A percentile compares a stretch with the other conserved stretches of the same genome.
Conservation (phyloP, 2,329 filamentous ascomycete genomes). For the Exophiala spinifera region DNA sequence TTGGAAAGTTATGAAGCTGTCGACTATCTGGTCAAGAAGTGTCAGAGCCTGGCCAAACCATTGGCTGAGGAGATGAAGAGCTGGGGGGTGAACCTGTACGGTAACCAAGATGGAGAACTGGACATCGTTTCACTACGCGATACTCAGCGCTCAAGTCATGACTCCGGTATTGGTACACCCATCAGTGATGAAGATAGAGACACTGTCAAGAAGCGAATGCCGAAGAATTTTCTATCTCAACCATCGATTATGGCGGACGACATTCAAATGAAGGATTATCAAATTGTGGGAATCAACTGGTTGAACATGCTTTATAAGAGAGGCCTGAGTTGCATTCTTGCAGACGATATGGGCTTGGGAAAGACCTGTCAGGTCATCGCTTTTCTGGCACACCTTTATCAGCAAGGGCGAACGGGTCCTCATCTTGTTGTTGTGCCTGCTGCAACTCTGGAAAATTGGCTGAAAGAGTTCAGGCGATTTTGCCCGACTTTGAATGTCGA, state of each 20-base stretch:
- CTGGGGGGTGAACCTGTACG: slow-evolving; percentile 67
- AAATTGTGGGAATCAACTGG: slow-evolving; percentile 94
- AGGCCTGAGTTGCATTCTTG: slow-evolving; percentile 81
- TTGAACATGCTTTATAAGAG: slow-evolving; percentile 77
- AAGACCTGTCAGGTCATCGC: slow-evolving; percentile 97
- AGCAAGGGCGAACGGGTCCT: slow-evolving; percentile 65
- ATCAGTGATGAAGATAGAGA: slow-evolving; percentile 48
- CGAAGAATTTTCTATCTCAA: slow-evolving; percentile 56
- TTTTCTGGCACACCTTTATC: slow-evolving; percentile 78
- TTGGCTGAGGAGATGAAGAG: slow-evolving; percentile 62
- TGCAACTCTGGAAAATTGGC: slow-evolving; percentile 94
- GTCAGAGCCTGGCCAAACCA: slow-evolving; percentile 68
- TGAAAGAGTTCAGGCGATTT: slow-evolving; percentile 83
- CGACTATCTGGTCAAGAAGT: slow-evolving; percentile 74
- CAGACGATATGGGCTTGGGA: slow-evolving; percentile 92
- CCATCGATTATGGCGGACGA: slow-evolving; percentile 72
- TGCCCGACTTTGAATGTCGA: slow-evolving; percentile 71
- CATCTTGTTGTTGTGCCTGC: slow-evolving; percentile 87
- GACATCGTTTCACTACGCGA: slow-evolving; percentile 56
- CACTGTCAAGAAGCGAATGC: slow-evolving; percentile 31
- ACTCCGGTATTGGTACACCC: slow-evolving; percentile 68
- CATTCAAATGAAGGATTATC: slow-evolving; percentile 84
- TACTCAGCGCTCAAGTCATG: slow-evolving; percentile 46
- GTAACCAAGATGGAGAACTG: slow-evolving; percentile 58
- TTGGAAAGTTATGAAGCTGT: slow-evolving; percentile 77